Evolutionary conservation across 805 yeast species (phyloP).

Genomic region (Tetrapisispora phaffii): DNA sequence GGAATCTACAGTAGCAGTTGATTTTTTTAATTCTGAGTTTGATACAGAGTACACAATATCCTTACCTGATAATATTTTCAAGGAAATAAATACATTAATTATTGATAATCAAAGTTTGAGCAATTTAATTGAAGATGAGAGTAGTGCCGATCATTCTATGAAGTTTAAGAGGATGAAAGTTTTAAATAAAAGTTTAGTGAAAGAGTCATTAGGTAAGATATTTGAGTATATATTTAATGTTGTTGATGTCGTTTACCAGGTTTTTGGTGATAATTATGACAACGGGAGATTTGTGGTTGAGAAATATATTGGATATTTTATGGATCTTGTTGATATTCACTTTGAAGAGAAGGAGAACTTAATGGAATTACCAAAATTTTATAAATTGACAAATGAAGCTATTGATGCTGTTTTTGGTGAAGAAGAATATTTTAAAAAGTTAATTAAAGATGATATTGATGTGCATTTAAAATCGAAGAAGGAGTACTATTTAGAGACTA

Average conservation of each 20-base stretch:
- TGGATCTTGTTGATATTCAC: background rate
- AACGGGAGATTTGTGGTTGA: background rate
- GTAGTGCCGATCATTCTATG: background rate
- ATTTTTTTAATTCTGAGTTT: slow-evolving; percentile 31
- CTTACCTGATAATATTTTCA: background rate
- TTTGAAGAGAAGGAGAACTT: background rate
- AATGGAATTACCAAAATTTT: background rate
- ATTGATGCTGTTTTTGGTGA: background rate
- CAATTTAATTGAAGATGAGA: background rate
- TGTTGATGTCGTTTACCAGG: background rate
- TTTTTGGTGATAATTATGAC: background rate
- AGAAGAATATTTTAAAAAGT: background rate
- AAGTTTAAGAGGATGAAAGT: background rate
- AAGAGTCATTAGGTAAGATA: background rate
- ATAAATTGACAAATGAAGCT: background rate
- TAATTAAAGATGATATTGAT: background rate
- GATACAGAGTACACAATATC: background rate
- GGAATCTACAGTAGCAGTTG: slow-evolving; percentile 32
- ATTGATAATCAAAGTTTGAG: background rate
- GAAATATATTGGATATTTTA: background rate
- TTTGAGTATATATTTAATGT: background rate
- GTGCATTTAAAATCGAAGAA: background rate
- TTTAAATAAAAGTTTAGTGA: background rate
- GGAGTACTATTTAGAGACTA: background rate
- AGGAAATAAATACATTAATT: background rate